Conservation (phyloP, 805 yeast species). For the Hyphopichia homilentoma region DNA sequence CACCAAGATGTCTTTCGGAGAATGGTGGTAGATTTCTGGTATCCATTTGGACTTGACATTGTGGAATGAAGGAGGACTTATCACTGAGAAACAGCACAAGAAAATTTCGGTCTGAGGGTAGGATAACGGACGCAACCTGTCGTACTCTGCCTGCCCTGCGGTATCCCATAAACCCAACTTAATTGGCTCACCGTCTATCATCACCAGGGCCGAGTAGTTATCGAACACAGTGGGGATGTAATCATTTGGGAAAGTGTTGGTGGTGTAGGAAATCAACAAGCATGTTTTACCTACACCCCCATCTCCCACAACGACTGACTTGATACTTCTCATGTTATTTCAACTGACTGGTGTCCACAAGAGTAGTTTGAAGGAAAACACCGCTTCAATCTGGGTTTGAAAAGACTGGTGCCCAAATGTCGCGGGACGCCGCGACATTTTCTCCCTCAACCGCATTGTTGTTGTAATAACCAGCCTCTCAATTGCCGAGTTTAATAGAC, state of each 20-base stretch:
- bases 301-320: slow-evolving; percentile 92
- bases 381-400: too few relatives aligned
- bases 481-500: too few relatives aligned
- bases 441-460: too few relatives aligned
- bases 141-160: slow-evolving; percentile 93
- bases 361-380: too few relatives aligned
- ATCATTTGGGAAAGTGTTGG: slow-evolving; percentile 89
- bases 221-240: slow-evolving; percentile 94
- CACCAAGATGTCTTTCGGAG: slow-evolving; percentile 65
- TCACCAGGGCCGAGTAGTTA: slow-evolving; percentile 82
- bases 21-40: slow-evolving; percentile 84
- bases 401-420: too few relatives aligned
- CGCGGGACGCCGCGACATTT: too few relatives aligned
- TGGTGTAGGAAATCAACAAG: slow-evolving; percentile 80
- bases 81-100: slow-evolving; percentile 79
- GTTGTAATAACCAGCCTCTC: too few relatives aligned
- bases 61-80: slow-evolving; percentile 73
- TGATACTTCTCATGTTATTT: slow-evolving; percentile 68
- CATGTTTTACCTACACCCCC: slow-evolving; percentile 97
- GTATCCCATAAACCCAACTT: slow-evolving; percentile 94
- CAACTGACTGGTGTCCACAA: too few relatives aligned
- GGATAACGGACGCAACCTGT: slow-evolving; percentile 81
- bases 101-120: slow-evolving; percentile 92
- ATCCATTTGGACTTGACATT: slow-evolving; percentile 74
- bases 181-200: slow-evolving; percentile 77